Evolutionary conservation across 352 stramenopile species (phyloP), one percentile per base, ranked within the genome.

Genomic region (Globisporangium abappressorium): DNA sequence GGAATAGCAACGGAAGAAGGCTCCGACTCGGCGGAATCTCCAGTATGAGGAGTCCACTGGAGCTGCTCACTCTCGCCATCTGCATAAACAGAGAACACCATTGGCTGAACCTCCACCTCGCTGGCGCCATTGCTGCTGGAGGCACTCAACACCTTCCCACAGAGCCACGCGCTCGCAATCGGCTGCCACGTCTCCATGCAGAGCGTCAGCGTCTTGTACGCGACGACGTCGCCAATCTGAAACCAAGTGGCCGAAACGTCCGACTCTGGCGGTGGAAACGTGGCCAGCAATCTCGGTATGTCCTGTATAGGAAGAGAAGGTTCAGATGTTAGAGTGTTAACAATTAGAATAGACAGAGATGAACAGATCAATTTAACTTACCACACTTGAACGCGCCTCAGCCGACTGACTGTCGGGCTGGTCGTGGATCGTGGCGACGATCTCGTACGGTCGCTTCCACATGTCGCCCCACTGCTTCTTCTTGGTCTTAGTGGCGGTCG

Each of bases 381-480:
- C 53, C 11, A 56, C 20, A 15, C 34, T 22, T 1, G 53, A 57
- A 24, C 57, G 46, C 24, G 64, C 34, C 7, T 61, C 57, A 9
- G 55, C 58, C 22, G 36, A 54, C 24, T 47, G 20, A 14, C 3
- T 24, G 33, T 55, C 8, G 53, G n/a, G 68, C 49, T 80, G 70
- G 54, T 79, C 76, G 14, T 81, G 74, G 54, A 93, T 87, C 36
- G 71, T 82, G 4, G 86, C 81, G 18, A 94, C 69, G 14, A 94
- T 84, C 69, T 92, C 79, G 64, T 94, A 94, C 58, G 86, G 84
- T 5, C 86, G 82, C 68, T 92, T 92, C 86, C 86, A 94, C 68
- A 79, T 79, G 58, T 91, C 83, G 51, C 82, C 71, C 43, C 77
- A 71, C 64, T 58, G 70, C 30, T 73, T 72, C 46, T 64, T 64